These are phyloP conservation scores for Yamadazyma nakazawae DNA, from an alignment of 805 yeast species.

Conservation along the genomic window DNA sequence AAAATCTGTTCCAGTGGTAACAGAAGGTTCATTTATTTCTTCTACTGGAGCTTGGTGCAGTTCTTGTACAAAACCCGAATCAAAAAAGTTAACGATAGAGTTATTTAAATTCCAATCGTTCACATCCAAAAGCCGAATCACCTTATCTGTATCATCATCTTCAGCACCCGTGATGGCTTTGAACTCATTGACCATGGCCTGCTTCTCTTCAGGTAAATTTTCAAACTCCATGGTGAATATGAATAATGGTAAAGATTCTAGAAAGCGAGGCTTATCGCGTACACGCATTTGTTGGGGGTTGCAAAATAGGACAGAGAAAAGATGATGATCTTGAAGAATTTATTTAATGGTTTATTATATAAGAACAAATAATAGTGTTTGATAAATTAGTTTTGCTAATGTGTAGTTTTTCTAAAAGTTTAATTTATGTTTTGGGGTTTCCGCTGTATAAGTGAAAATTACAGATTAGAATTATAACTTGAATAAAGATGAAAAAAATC, in stretches of 20 bases:
- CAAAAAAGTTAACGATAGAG: conserved; percentile 61
- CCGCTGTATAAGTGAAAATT: too few relatives aligned
- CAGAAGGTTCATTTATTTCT: background rate
- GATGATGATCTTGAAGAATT: background rate
- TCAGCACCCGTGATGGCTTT: conserved; percentile 19
- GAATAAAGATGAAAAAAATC: too few relatives aligned
- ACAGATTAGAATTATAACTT: too few relatives aligned
- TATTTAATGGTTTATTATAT: background rate
- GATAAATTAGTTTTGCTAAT: too few relatives aligned
- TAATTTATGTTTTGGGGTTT: too few relatives aligned
- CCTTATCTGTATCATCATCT: conserved; percentile 38
- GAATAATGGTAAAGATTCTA: conserved; percentile 1
- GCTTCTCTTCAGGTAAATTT: background rate
- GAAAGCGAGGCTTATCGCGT: background rate
- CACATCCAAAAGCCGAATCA: conserved; percentile 44
- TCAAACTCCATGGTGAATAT: conserved; percentile 3
- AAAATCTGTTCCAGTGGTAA: conserved; percentile 1
- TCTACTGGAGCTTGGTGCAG: conserved; percentile 1
- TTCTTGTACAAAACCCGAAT: conserved; percentile 31
- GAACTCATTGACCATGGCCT: conserved; percentile 14
- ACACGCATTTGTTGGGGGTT: background rate
- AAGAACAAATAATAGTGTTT: too few relatives aligned
- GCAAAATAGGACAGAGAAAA: background rate
- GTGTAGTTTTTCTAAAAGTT: too few relatives aligned
- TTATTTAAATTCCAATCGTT: conserved; percentile 61